Percentiles rank a stretch among this genome's conserved stretches.
phyloP scores from a whole-genome alignment of 768 basidiomycete genomes.

The Termitomyces sp. region DNA sequence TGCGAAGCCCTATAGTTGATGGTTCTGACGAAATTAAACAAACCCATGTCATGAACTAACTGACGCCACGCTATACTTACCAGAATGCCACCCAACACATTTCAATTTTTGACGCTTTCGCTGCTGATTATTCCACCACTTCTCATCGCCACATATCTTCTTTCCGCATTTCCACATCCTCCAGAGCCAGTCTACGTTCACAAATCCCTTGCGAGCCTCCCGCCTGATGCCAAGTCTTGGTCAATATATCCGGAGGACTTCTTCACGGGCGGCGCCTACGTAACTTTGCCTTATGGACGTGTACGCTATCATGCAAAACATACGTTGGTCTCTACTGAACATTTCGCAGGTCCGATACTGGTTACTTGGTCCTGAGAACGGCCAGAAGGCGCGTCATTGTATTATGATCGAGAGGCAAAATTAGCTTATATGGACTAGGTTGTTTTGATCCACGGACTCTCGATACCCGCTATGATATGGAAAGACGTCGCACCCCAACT shows the following conservation, averaged over 20 bases:
- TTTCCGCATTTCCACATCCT: constrained; percentile 63
- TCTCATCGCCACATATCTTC: constrained; percentile 55
- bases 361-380: constrained; percentile 68
- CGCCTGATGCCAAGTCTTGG: constrained; percentile 54
- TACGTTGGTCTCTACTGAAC: not conserved
- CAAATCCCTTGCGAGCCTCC: constrained; percentile 59
- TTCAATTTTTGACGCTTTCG: constrained; percentile 47
- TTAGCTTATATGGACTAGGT: constrained; percentile 37
- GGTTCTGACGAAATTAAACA: not conserved
- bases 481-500: constrained; percentile 68
- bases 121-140: constrained; percentile 61
- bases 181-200: constrained; percentile 48
- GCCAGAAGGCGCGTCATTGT: constrained; percentile 50
- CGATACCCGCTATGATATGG: constrained; percentile 76
- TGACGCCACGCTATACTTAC: constrained; percentile 12
- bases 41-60: not conserved
- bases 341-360: constrained; percentile 64
- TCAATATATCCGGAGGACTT: constrained; percentile 70
- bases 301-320: constrained; percentile 26
- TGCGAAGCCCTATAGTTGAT: too few relatives aligned
- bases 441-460: constrained; percentile 75
- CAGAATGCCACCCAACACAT: constrained; percentile 26
- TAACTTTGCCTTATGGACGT: constrained; percentile 58
- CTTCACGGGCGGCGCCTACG: constrained; percentile 63
- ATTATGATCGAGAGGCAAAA: not conserved